Conservation (phyloP, 352 stramenopile genomes). For the Phytophthora macrochlamydospora region DNA sequence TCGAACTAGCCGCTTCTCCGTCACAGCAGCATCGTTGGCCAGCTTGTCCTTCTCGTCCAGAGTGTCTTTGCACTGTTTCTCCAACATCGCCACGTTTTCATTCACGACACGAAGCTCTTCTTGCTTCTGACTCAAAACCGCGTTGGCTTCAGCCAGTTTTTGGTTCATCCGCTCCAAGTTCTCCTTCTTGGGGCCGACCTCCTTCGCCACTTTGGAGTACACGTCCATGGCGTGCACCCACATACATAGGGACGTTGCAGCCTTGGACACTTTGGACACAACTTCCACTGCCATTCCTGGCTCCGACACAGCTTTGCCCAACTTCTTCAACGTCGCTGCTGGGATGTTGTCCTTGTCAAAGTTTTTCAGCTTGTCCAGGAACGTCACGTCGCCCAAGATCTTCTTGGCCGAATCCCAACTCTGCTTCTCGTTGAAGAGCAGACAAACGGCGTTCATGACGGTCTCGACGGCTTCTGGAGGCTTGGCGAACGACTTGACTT, state of each 20-base stretch:
- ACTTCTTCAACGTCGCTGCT: conserved; percentile 86
- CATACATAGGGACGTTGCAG: conserved; percentile 92
- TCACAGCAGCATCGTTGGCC: conserved; percentile 84
- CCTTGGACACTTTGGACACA: conserved; percentile 93
- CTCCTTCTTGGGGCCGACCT: conserved; percentile 93
- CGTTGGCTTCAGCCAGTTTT: conserved; percentile 90
- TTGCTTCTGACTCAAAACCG: conserved; percentile 86
- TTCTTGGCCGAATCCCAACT: conserved; percentile 95
- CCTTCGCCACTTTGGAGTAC: conserved; percentile 95
- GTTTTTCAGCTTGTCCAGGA: conserved; percentile 91
- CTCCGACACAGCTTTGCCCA: conserved; percentile 81
- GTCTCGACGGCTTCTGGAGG: conserved; percentile 91
- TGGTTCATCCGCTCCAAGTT: conserved; percentile 93
- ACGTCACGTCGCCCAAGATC: conserved; percentile 83
- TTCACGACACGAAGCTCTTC: conserved; percentile 89
- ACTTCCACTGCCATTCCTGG: conserved; percentile 91
- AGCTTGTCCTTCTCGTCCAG: conserved; percentile 92
- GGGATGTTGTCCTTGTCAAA: conserved; percentile 97
- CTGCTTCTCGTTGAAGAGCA: conserved; percentile 93
- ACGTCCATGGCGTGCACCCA: conserved; percentile 96
- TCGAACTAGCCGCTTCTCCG: conserved; percentile 87
- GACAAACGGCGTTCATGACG: conserved; percentile 95
- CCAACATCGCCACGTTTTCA: conserved; percentile 87
- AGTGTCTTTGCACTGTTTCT: conserved; percentile 92
- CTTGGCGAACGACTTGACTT: conserved; percentile 95